Evolutionary conservation across 1,284 basidiomycete species (phyloP), one percentile per base, ranked within the genome.

Genomic region (Sporisorium graminicola): DNA sequence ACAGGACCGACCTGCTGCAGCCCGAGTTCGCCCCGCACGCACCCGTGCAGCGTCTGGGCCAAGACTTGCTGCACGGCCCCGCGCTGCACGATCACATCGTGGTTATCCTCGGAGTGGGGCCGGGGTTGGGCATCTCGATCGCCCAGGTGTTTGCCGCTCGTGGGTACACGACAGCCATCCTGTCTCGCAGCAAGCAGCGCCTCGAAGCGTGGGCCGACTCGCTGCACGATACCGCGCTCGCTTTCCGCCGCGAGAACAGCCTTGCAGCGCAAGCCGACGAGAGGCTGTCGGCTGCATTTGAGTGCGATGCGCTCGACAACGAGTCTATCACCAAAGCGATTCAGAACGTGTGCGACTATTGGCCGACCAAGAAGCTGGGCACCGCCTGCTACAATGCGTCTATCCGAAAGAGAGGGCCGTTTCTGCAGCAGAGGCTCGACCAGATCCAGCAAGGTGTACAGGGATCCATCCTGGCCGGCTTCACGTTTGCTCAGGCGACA

Each of bases 341-440:
- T 18, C 13, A 58, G 4, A 46, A 69, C 3, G 59, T 77, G 0
- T 60, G 46, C 29, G 62, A 42, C 0, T 58, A 44, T 27, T 82
- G 77, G 77, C 77, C 77, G 4, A 47, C 58, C 3, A 62, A 65
- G 26, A 68, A 60, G 57, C 53, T 82, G 14, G 81, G 81, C 3
- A 82, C 78, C 1, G 78, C 77, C 0, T 71, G 71, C 29, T 82
- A 74, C 69, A 82, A 82, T 27, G 79, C 78, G 12, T 74, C 69
- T 8, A 53, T 81, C 10, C 65, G 81, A 5, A 77, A 76, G 31
- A 52, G 79, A 1, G 69, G 72, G 0, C 68, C 72, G 3, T 81
- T 82, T 27, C 33, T 82, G 16, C 53, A 74, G n/a, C 66, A 72
- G 33, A 47, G 58, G 9, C 35, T 64, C 16, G 58, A 76, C 3